Evolutionary conservation across 2,329 filamentous ascomycete genomes (phyloP).

Genomic region (Botrytis cinerea): DNA sequence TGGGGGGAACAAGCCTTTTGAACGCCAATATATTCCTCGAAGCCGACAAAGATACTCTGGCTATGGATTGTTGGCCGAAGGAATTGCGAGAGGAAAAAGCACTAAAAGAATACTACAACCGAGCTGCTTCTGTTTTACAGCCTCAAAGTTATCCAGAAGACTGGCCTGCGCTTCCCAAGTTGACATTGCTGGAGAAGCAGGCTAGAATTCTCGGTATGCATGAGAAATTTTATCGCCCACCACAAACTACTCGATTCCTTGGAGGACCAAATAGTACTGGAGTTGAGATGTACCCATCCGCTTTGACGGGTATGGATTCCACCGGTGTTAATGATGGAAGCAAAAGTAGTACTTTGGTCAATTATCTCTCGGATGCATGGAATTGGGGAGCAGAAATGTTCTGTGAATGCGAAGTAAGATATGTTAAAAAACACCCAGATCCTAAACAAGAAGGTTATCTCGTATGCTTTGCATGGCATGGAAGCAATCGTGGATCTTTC

Average conservation of each 20-base stretch:
- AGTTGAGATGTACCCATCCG: conserved; percentile 62
- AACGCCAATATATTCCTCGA: conserved; percentile 69
- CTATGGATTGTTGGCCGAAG: conserved; percentile 58
- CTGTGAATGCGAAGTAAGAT: conserved; percentile 66
- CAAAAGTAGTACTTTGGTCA: conserved; percentile 66
- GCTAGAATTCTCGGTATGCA: conserved; percentile 53
- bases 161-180: conserved; percentile 59
- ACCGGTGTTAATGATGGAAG: conserved; percentile 69
- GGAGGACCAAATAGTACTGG: conserved; percentile 63
- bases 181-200: conserved; percentile 58
- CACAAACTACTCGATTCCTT: conserved; percentile 64
- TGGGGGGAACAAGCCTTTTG: conserved; percentile 66
- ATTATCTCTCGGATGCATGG: conserved; percentile 69
- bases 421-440: conserved; percentile 55
- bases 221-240: conserved; percentile 56
- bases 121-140: conserved; percentile 57
- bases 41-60: conserved; percentile 56
- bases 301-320: conserved; percentile 61
- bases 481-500: conserved; percentile 57
- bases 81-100: conserved; percentile 52
- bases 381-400: conserved; percentile 73
- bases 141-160: conserved; percentile 59
- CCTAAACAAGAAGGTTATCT: conserved; percentile 56
- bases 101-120: conserved; percentile 57
- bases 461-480: conserved; percentile 66